Percentiles rank a stretch among this genome's conserved stretches.
These are phyloP conservation scores for Aspergillus avenaceus DNA, from an alignment of 495 filamentous ascomycete species.

Conservation along the genomic window DNA sequence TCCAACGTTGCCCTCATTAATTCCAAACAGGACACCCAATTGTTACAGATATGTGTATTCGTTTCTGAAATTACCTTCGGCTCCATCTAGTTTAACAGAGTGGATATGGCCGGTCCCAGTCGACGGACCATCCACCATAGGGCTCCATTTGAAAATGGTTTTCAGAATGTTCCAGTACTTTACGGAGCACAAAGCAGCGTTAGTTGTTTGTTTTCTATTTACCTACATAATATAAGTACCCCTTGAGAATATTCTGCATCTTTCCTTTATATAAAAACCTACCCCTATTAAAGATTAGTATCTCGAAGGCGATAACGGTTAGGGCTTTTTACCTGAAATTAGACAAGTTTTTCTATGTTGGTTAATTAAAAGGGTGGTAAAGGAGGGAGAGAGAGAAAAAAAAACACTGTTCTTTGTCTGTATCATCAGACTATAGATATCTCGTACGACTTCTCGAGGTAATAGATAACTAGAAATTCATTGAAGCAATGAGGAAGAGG, in stretches of 20 bases:
- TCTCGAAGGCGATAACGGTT: no score
- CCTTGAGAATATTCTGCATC: background rate
- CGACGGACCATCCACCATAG: constrained; percentile 1
- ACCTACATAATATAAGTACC: no score
- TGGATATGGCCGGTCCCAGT: background rate
- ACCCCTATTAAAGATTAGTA: no score
- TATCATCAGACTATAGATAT: background rate
- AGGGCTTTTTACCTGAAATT: no score
- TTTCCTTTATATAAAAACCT: no score
- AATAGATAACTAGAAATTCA: background rate
- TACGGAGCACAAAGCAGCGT: background rate
- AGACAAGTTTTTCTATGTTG: background rate
- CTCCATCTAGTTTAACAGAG: background rate
- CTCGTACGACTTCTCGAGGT: background rate
- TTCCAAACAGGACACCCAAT: background rate
- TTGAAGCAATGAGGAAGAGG: background rate
- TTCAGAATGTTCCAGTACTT: constrained; percentile 13
- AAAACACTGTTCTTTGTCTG: background rate
- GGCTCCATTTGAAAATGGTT: background rate
- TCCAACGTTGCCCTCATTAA: background rate
- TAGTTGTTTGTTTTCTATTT: background rate
- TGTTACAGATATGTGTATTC: background rate
- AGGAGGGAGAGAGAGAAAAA: no score
- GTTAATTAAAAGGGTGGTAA: no score
- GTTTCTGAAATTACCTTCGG: background rate